These are phyloP conservation scores for Evansstolkia leycettana DNA, from an alignment of 495 filamentous ascomycete genomes.

Conservation along the genomic window DNA sequence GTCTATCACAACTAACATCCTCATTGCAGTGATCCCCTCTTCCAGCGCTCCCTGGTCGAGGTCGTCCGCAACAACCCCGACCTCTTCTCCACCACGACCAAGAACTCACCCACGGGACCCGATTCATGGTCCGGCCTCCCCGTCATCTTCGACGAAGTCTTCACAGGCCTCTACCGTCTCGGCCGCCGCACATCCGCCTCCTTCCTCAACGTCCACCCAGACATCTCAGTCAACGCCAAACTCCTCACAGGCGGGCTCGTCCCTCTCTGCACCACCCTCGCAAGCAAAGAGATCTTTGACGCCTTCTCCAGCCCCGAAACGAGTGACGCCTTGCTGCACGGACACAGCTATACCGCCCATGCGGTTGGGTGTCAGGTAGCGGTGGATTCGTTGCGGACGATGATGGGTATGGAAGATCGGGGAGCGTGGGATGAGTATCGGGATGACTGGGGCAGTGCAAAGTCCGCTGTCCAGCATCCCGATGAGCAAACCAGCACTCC, in stretches of 20 bases:
- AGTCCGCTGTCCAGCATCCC: background rate
- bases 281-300: conserved; percentile 59
- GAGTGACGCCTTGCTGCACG: conserved; percentile 61
- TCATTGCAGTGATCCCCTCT: conserved; percentile 55
- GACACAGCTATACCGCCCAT: conserved; percentile 74
- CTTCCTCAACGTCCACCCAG: conserved; percentile 51
- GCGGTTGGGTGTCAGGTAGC: conserved; percentile 65
- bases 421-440: conserved; percentile 39
- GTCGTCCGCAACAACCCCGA: conserved; percentile 44
- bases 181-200: conserved; percentile 51
- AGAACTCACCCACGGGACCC: conserved; percentile 2
- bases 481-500: background rate
- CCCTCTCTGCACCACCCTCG: conserved; percentile 59
- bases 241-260: conserved; percentile 65
- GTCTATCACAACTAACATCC: conserved; percentile 5
- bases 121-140: conserved; percentile 56
- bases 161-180: conserved; percentile 69
- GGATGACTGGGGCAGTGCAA: conserved; percentile 24
- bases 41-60: conserved; percentile 53
- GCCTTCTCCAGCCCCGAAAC: conserved; percentile 55
- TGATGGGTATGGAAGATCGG: conserved; percentile 40
- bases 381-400: conserved; percentile 38
- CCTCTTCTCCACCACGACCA: conserved; percentile 25
- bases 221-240: conserved; percentile 68
- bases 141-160: conserved; percentile 69